Conservation (phyloP, 495 filamentous ascomycete genomes). For the Aspergillus affinis region DNA sequence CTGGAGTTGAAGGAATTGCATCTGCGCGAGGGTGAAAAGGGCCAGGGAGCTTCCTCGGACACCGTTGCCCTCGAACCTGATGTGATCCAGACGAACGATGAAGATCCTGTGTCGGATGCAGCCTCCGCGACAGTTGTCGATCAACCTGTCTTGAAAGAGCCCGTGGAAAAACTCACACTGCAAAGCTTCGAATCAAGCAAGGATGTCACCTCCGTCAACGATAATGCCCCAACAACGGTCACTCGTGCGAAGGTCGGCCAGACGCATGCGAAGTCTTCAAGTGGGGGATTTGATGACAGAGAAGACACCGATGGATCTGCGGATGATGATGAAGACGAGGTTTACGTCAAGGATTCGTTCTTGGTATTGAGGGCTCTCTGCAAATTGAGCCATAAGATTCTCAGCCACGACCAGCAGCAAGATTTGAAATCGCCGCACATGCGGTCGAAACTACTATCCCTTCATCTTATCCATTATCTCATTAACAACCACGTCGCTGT, state of each 20-base stretch:
- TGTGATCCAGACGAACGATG: constrained; percentile 36
- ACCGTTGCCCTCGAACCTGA: constrained; percentile 40
- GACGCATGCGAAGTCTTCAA: constrained; percentile 50
- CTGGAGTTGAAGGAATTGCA: constrained; percentile 81
- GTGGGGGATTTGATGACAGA: constrained; percentile 44
- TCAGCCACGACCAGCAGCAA: constrained; percentile 85
- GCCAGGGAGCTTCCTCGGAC: constrained; percentile 32
- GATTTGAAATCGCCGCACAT: constrained; percentile 92
- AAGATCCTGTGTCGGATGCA: constrained; percentile 47
- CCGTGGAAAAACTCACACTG: constrained; percentile 78
- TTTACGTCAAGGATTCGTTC: constrained; percentile 95
- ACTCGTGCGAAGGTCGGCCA: constrained; percentile 67
- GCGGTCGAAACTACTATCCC: constrained; percentile 92
- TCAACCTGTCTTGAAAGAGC: constrained; percentile 59
- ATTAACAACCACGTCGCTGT: constrained; percentile 86
- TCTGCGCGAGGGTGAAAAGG: constrained; percentile 43
- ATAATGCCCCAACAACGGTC: constrained; percentile 89
- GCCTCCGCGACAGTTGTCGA: constrained; percentile 52
- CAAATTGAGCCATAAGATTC: constrained; percentile 88
- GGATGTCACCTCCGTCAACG: constrained; percentile 86
- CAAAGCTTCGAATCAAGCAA: constrained; percentile 95
- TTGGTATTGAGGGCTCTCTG: constrained; percentile 97
- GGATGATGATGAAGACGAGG: constrained; percentile 93
- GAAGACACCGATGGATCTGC: constrained; percentile 54
- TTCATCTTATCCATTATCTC: constrained; percentile 90